phyloP scores from a whole-genome alignment of 371 early-diverging fungal genomes.

The Rhizomucor pusillus region DNA sequence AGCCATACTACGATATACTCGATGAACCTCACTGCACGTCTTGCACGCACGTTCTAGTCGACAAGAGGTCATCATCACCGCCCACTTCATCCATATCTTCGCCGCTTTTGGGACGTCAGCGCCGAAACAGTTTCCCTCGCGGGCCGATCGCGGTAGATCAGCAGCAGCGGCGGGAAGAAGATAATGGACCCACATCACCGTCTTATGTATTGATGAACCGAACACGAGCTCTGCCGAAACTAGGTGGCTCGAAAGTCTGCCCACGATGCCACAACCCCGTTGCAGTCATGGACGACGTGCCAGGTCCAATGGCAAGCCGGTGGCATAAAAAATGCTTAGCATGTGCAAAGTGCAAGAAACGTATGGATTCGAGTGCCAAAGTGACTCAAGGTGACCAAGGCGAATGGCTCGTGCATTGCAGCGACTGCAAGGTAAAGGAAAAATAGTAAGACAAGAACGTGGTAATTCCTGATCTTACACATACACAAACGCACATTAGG shows the following conservation, averaged over 20 bases:
- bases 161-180: too few species aligned
- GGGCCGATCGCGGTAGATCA: too few species aligned
- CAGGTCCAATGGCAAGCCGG: conserved; percentile 54
- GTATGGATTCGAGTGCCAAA: conserved; percentile 56
- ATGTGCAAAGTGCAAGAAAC: conserved; percentile 52
- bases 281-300: conserved; percentile 55
- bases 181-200: neutral
- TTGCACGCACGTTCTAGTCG: conserved; percentile 26
- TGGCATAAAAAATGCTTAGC: conserved; percentile 65
- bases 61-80: conserved; percentile 5
- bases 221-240: conserved; percentile 32
- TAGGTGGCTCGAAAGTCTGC: conserved; percentile 56
- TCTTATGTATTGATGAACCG: conserved; percentile 11
- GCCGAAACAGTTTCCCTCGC: too few species aligned
- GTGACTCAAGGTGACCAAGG: conserved; percentile 36
- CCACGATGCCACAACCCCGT: conserved; percentile 51
- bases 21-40: conserved; percentile 54
- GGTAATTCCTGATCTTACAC: too few species aligned
- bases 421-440: conserved; percentile 34
- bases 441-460: neutral
- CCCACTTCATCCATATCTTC: too few species aligned
- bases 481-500: too few species aligned
- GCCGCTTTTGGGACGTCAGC: too few species aligned
- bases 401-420: conserved; percentile 43
- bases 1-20: conserved; percentile 57